Percentiles rank a stretch among this genome's conserved stretches.
Conservation (phyloP, 2,329 filamentous ascomycete species). For the Fusarium napiforme region DNA sequence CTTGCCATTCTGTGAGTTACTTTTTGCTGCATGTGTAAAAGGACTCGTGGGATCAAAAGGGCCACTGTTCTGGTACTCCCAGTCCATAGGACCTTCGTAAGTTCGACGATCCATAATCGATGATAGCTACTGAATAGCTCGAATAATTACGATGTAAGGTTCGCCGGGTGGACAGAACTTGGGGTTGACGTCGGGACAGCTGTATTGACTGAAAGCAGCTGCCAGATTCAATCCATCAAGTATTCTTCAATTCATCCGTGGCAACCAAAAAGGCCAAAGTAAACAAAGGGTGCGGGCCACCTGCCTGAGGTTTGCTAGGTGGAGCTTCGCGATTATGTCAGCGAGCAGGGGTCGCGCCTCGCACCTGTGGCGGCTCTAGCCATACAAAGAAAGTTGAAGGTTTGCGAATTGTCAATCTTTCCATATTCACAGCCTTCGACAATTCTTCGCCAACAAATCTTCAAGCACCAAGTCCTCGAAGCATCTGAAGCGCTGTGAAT, state of each 20-base stretch:
- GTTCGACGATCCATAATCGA: conserved; percentile 64
- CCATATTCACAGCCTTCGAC: conserved; percentile 7
- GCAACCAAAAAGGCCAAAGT: conserved; percentile 47
- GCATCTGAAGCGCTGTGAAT: background rate
- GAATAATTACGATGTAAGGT: conserved; percentile 14
- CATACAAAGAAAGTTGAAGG: conserved; percentile 41
- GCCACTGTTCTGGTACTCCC: conserved; percentile 69
- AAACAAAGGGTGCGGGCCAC: conserved; percentile 46
- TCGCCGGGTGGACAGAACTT: background rate
- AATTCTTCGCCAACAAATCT: background rate
- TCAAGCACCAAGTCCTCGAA: too few species aligned
- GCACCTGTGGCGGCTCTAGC: conserved; percentile 33
- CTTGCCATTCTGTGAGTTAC: conserved; percentile 56
- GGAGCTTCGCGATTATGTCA: conserved; percentile 45
- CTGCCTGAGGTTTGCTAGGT: conserved; percentile 40
- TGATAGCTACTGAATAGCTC: conserved; percentile 11
- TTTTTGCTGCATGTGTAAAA: conserved; percentile 64
- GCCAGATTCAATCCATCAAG: conserved; percentile 26
- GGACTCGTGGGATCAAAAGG: conserved; percentile 71
- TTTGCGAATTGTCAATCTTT: conserved; percentile 23
- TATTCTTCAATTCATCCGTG: conserved; percentile 27
- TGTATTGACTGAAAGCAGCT: conserved; percentile 23
- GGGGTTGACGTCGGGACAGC: conserved; percentile 10
- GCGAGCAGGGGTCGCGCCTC: conserved; percentile 36
- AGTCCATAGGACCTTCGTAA: conserved; percentile 73